Conservation (phyloP, 1,139 yeast species). For the Eremothecium gossypii region DNA sequence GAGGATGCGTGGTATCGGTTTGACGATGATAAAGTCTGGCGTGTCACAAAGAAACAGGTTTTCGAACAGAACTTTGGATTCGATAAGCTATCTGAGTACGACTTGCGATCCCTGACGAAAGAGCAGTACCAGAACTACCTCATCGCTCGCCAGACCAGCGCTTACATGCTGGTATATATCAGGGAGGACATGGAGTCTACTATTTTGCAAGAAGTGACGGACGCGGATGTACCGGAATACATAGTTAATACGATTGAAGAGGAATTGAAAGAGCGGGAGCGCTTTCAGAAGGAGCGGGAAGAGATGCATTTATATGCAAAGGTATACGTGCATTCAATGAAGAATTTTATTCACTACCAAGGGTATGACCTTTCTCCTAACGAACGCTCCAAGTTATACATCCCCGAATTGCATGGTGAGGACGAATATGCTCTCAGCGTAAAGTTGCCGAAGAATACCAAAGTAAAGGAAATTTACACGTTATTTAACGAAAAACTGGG, state of each 20-base stretch:
- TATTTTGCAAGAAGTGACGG: conserved; percentile 51
- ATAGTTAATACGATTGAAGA: conserved; percentile 55
- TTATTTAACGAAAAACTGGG: conserved; percentile 41
- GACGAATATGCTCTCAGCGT: conserved; percentile 43
- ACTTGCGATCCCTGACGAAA: conserved; percentile 43
- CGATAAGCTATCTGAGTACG: conserved; percentile 42
- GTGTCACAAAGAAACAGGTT: conserved; percentile 74
- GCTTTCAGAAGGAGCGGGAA: conserved; percentile 54
- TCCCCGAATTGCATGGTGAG: conserved; percentile 39
- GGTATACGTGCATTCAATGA: conserved; percentile 45
- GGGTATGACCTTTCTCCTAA: conserved; percentile 77
- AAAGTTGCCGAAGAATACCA: conserved; percentile 50
- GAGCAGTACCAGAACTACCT: conserved; percentile 55
- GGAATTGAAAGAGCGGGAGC: conserved; percentile 50
- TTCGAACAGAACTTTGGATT: conserved; percentile 92
- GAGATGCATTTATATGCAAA: conserved; percentile 71
- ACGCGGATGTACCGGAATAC: conserved; percentile 57
- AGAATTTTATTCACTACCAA: conserved; percentile 47
- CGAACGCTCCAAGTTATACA: conserved; percentile 36
- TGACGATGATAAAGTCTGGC: conserved; percentile 92
- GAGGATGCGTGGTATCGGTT: conserved; percentile 77
- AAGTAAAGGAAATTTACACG: conserved; percentile 43
- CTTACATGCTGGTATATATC: conserved; percentile 93
- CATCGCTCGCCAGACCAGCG: conserved; percentile 77
- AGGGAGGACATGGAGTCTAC: conserved; percentile 52